Percentiles rank a stretch among this genome's conserved stretches.
phyloP scores from a whole-genome alignment of 23 red algal genomes.

The Agarophyton chilense region DNA sequence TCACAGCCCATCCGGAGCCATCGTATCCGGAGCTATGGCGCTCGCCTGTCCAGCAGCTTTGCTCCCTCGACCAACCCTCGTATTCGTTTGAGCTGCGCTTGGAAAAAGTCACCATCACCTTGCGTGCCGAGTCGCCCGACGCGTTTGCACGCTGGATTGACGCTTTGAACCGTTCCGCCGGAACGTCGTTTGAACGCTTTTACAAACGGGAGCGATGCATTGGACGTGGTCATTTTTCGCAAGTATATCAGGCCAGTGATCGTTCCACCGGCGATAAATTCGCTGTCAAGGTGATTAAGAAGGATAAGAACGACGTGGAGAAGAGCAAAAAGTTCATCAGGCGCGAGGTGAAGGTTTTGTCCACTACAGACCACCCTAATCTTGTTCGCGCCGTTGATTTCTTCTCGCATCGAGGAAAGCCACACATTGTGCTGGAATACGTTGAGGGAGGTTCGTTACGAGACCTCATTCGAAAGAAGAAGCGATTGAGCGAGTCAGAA shows the following conservation, averaged over 20 bases:
- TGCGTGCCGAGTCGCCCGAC: conserved; percentile 2
- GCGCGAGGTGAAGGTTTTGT: conserved; percentile 85
- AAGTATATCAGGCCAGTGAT: conserved; percentile 71
- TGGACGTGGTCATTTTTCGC: conserved; percentile 73
- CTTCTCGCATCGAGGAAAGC: conserved; percentile 67
- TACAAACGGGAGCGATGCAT: conserved; percentile 62
- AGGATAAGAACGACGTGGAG: conserved; percentile 77
- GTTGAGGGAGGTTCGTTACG: conserved; percentile 72
- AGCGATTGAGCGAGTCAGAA: conserved; percentile 68
- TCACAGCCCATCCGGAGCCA: conserved; percentile 65
- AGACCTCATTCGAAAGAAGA: conserved; percentile 58
- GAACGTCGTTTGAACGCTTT: conserved; percentile 54
- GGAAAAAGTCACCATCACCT: conserved; percentile 11
- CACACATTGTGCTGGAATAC: conserved; percentile 89
- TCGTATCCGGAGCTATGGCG: conserved; percentile 80
- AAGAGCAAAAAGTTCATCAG: conserved; percentile 78
- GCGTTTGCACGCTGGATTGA: conserved; percentile 55
- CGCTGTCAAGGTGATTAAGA: conserved; percentile 90
- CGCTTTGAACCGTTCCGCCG: conserved; percentile 42
- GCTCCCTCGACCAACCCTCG: not conserved
- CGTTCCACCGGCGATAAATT: conserved; percentile 76
- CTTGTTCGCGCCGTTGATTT: conserved; percentile 81
- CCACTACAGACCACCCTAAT: conserved; percentile 75
- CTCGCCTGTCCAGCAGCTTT: conserved; percentile 53
- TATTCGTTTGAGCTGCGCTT: conserved; percentile 18